Evolutionary conservation across 441 rosid species (phyloP).

Genomic region (Eutrema salsugineum): DNA sequence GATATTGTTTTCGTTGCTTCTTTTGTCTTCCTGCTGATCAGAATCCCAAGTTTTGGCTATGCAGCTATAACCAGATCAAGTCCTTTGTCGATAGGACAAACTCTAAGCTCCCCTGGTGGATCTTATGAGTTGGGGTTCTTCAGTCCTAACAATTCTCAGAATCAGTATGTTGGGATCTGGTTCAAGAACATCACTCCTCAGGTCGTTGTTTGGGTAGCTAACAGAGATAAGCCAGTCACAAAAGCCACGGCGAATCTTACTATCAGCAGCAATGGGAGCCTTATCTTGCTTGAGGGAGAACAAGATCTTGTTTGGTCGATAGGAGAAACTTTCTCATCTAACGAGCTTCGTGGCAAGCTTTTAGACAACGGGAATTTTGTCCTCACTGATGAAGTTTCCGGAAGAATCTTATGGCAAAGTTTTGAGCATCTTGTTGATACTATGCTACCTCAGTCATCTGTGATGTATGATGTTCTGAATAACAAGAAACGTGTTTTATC

Average conservation of each 20-base stretch:
- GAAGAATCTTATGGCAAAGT: slow-evolving; percentile 25
- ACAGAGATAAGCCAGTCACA: slow-evolving; percentile 23
- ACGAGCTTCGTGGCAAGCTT: slow-evolving; percentile 11
- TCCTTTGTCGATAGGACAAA: slow-evolving; percentile 32
- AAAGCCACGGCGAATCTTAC: slow-evolving; percentile 16
- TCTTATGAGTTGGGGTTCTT: slow-evolving; percentile 45
- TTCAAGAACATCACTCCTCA: slow-evolving; percentile 33
- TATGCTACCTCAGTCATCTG: slow-evolving; percentile 20
- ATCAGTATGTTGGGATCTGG: slow-evolving; percentile 49
- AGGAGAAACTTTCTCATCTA: not conserved
- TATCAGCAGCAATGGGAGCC: slow-evolving; percentile 23
- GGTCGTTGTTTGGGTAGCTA: slow-evolving; percentile 39
- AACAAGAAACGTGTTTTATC: slow-evolving; percentile 4
- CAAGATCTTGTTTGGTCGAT: slow-evolving; percentile 29
- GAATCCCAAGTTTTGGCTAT: slow-evolving; percentile 14
- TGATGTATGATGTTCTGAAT: slow-evolving; percentile 13
- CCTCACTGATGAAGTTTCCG: not conserved
- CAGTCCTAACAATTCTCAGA: slow-evolving; percentile 30
- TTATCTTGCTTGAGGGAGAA: slow-evolving; percentile 15
- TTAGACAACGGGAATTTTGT: slow-evolving; percentile 26
- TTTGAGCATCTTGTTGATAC: slow-evolving; percentile 34
- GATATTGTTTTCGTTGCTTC: slow-evolving; percentile 19
- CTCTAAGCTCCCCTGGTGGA: slow-evolving; percentile 34
- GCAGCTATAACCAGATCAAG: slow-evolving; percentile 24
- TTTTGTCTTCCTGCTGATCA: not conserved